A percentile compares a stretch with the other conserved stretches of the same genome.
Conservation (phyloP, 805 yeast species). For the Kregervanrija fluxuum region DNA sequence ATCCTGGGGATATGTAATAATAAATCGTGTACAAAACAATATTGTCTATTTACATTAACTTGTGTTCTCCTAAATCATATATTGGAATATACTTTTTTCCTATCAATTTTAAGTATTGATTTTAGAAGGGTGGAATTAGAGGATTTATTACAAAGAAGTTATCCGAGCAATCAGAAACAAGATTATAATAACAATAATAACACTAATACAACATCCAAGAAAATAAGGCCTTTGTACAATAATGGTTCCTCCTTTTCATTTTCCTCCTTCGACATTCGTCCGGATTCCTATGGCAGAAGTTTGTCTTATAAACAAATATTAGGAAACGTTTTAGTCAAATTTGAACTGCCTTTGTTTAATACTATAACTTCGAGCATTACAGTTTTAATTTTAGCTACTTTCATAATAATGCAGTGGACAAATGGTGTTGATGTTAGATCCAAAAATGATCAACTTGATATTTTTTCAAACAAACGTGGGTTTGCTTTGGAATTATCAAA, state of each 20-base stretch:
- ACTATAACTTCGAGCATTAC: conserved; percentile 26
- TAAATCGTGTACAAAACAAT: conserved; percentile 22
- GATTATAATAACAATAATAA: background rate
- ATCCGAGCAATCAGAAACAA: no score
- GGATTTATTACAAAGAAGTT: conserved; percentile 35
- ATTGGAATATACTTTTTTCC: conserved; percentile 56
- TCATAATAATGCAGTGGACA: conserved; percentile 30
- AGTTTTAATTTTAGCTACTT: conserved; percentile 20
- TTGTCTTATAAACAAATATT: conserved; percentile 15
- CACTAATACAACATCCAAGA: background rate
- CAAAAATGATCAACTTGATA: conserved; percentile 6
- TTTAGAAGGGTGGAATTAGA: conserved; percentile 53
- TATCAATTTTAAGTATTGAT: conserved; percentile 63
- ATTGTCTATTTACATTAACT: conserved; percentile 38
- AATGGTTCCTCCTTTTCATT: no score
- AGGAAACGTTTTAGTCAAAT: conserved; percentile 27
- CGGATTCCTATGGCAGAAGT: no score
- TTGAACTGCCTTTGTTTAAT: conserved; percentile 32
- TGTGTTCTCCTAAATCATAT: conserved; percentile 52
- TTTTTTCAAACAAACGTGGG: conserved; percentile 24
- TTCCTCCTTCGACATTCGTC: no score
- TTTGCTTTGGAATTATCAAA: conserved; percentile 22
- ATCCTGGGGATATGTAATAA: conserved; percentile 1
- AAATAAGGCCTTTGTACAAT: no score
- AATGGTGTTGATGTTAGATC: conserved; percentile 14